These are phyloP conservation scores for Lodderomyces metapsilosis DNA, from an alignment of 1,139 yeast species.

Conservation along the genomic window DNA sequence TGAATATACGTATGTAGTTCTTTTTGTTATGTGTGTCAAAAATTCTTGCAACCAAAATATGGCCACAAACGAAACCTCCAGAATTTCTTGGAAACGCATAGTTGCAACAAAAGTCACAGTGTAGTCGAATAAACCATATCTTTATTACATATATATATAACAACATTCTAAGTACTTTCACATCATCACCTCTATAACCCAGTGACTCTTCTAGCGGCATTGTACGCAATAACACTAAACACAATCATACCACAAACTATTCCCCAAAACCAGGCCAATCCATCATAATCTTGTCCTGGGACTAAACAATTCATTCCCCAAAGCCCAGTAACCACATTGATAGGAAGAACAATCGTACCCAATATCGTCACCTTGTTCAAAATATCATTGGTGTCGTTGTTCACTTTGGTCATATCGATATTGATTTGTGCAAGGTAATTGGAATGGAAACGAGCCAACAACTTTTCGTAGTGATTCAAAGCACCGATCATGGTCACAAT, in stretches of 20 bases:
- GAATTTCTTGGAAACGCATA: too few relatives aligned
- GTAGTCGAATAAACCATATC: neutral
- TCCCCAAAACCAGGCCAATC: conserved; percentile 75
- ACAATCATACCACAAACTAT: conserved; percentile 33
- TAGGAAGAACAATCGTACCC: conserved; percentile 92
- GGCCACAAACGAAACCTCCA: too few relatives aligned
- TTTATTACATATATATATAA: neutral
- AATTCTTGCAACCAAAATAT: too few relatives aligned
- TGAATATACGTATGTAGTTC: neutral
- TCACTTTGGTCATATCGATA: conserved; percentile 96
- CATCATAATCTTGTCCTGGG: conserved; percentile 82
- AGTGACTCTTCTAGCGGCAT: conserved; percentile 44
- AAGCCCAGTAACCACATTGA: conserved; percentile 90
- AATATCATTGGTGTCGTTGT: conserved; percentile 94
- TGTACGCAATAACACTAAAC: conserved; percentile 41
- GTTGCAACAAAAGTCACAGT: too few relatives aligned
- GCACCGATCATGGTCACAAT: conserved; percentile 95
- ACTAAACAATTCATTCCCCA: conserved; percentile 99
- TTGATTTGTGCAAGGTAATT: conserved; percentile 95
- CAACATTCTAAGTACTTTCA: neutral
- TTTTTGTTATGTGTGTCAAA: neutral
- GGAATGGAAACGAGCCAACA: conserved; percentile 89
- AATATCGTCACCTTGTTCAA: conserved; percentile 88
- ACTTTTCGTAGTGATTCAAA: conserved; percentile 88
- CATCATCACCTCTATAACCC: conserved; percentile 26